These are phyloP conservation scores for Posidonia oceanica DNA, from an alignment of 116 monocot genomes.

Conservation along the genomic window DNA sequence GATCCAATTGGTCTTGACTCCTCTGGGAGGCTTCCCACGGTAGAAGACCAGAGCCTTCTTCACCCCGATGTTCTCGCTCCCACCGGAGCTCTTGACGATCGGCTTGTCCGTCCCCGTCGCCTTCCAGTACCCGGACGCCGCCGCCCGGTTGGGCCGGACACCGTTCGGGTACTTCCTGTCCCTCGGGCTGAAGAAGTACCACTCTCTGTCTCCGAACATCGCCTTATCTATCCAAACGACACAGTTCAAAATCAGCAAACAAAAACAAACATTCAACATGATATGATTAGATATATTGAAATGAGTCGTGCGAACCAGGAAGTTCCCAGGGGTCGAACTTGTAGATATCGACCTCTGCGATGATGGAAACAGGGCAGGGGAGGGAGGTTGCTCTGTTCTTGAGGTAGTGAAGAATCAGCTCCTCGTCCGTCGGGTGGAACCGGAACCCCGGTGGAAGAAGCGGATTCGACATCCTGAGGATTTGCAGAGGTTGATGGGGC, in stretches of 20 bases:
- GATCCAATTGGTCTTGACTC: constrained; percentile 74
- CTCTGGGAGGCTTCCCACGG: constrained; percentile 61
- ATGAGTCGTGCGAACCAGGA: constrained; percentile 21
- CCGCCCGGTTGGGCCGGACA: constrained; percentile 65
- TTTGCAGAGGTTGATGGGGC: neutral
- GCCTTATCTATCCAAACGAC: constrained; percentile 24
- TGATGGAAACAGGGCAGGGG: constrained; percentile 55
- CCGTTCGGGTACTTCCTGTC: constrained; percentile 87
- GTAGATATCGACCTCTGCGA: constrained; percentile 72
- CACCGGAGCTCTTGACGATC: constrained; percentile 18
- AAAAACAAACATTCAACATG: neutral
- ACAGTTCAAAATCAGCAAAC: neutral
- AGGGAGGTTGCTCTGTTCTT: constrained; percentile 29
- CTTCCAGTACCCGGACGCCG: constrained; percentile 79
- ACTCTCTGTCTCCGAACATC: constrained; percentile 62
- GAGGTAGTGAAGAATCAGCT: constrained; percentile 63
- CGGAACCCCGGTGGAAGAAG: constrained; percentile 60
- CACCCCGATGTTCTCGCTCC: constrained; percentile 47
- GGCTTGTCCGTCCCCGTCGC: constrained; percentile 79
- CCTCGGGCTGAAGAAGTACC: constrained; percentile 86
- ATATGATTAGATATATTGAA: neutral
- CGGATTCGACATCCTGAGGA: constrained; percentile 1
- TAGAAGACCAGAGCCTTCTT: constrained; percentile 87
- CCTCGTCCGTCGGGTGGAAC: constrained; percentile 78
- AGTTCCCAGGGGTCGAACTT: constrained; percentile 74